phyloP scores from a whole-genome alignment of 805 yeast genomes.

The Jamesozyma spencerorum region DNA sequence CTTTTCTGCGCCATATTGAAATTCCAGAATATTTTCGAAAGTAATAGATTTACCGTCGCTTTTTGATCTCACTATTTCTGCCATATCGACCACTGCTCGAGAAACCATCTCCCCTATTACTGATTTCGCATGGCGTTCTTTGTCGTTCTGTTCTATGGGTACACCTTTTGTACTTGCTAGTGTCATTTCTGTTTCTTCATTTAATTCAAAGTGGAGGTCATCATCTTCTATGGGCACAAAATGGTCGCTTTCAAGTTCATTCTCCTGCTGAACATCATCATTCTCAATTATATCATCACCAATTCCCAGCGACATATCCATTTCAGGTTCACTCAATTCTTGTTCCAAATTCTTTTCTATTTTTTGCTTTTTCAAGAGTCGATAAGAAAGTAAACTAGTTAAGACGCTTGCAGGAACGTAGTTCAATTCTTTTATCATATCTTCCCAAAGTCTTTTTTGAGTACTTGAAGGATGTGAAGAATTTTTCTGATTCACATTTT shows the following conservation, averaged over 20 bases:
- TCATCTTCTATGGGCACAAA: too few relatives aligned
- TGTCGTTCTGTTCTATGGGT: too few relatives aligned
- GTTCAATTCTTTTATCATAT: constrained; percentile 12
- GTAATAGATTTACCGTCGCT: not conserved
- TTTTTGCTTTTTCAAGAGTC: constrained; percentile 16
- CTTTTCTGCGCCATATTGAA: not conserved
- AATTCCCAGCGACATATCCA: constrained; percentile 21
- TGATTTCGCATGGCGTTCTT: constrained; percentile 6
- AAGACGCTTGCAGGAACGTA: constrained; percentile 16
- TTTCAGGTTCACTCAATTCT: constrained; percentile 15
- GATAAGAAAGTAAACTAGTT: constrained; percentile 12
- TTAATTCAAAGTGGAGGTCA: too few relatives aligned
- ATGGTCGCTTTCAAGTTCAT: constrained; percentile 5
- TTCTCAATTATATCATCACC: constrained; percentile 12
- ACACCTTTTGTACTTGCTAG: too few relatives aligned
- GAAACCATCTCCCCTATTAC: constrained; percentile 18
- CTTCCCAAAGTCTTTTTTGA: constrained; percentile 19
- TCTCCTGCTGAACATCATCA: not conserved
- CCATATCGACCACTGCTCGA: constrained; percentile 23
- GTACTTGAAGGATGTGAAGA: not conserved
- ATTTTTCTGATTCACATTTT: not conserved
- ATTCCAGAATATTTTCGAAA: constrained; percentile 6
- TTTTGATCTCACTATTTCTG: constrained; percentile 17
- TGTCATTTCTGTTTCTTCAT: too few relatives aligned
- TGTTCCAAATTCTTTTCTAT: constrained; percentile 6